These are phyloP conservation scores for Cadophora malorum DNA, from an alignment of 2,329 filamentous ascomycete genomes.

Conservation along the genomic window DNA sequence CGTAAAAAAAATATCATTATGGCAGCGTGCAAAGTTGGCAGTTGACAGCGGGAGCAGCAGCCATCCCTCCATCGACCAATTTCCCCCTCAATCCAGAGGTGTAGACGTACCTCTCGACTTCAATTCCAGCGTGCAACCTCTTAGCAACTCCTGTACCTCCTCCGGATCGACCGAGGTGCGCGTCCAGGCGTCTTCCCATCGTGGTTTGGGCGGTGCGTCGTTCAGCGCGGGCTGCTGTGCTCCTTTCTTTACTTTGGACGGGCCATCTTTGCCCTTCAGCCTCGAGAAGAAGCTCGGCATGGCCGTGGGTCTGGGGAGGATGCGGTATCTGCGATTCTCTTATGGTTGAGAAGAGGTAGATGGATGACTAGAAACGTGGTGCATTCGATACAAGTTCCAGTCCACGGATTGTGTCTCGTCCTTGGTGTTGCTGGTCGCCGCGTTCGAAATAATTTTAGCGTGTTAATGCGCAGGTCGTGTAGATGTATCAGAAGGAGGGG, in stretches of 20 bases:
- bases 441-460: slow-evolving; percentile 21
- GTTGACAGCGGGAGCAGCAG: slow-evolving; percentile 36
- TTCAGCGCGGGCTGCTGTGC: slow-evolving; percentile 56
- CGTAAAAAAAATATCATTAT: slow-evolving; percentile 23
- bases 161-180: slow-evolving; percentile 84
- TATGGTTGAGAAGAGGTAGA: slow-evolving; percentile 1
- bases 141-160: slow-evolving; percentile 87
- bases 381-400: slow-evolving; percentile 23
- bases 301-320: slow-evolving; percentile 14
- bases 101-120: slow-evolving; percentile 84
- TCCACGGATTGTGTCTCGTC: neutral
- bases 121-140: slow-evolving; percentile 86
- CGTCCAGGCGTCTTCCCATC: slow-evolving; percentile 88
- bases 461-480: slow-evolving; percentile 15
- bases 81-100: neutral
- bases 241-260: slow-evolving; percentile 67
- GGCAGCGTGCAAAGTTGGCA: slow-evolving; percentile 40
- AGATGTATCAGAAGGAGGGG: slow-evolving; percentile 19
- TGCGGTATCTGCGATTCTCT: neutral
- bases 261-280: slow-evolving; percentile 74
- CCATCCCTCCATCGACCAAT: neutral
- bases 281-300: slow-evolving; percentile 46
- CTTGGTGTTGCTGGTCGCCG: slow-evolving; percentile 7
- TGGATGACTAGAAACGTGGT: slow-evolving; percentile 9
- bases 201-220: slow-evolving; percentile 67